Conservation (phyloP, 129 eudicot genomes). For the Mikania micrantha region DNA sequence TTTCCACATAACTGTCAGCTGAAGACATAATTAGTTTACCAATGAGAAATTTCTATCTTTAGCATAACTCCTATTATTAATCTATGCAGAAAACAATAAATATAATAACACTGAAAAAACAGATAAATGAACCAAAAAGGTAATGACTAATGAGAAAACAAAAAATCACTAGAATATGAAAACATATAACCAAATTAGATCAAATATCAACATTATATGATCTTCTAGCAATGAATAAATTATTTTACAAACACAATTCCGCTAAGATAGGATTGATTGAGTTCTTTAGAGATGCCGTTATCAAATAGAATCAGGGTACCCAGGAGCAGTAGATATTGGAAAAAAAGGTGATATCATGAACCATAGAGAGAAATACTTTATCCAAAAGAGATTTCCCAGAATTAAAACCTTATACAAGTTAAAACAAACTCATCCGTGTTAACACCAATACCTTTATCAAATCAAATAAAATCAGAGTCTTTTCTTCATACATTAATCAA, state of each 20-base stretch:
- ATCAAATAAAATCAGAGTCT: not conserved
- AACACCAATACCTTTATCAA: not conserved
- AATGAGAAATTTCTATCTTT: constrained; percentile 27
- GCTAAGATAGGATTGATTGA: not conserved
- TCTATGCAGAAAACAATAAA: constrained; percentile 1
- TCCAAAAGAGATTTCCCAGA: too few species aligned
- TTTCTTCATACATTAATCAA: not conserved
- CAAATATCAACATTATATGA: not conserved
- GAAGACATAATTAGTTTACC: constrained; percentile 59
- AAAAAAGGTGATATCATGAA: not conserved
- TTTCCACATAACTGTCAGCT: constrained; percentile 95
- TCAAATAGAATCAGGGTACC: not conserved
- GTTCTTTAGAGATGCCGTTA: not conserved
- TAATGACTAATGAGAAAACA: not conserved
- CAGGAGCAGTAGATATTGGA: not conserved
- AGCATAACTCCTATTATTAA: not conserved
- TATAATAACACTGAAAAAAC: not conserved
- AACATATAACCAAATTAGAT: not conserved
- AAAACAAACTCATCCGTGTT: not conserved
- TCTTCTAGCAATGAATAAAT: not conserved
- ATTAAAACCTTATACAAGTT: too few species aligned
- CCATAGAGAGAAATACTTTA: too few species aligned
- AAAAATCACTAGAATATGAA: not conserved
- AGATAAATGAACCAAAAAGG: not conserved
- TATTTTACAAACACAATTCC: constrained; percentile 1